These are phyloP conservation scores for Chalara sp. DNA, from an alignment of 2,329 filamentous ascomycete species.

Conservation along the genomic window DNA sequence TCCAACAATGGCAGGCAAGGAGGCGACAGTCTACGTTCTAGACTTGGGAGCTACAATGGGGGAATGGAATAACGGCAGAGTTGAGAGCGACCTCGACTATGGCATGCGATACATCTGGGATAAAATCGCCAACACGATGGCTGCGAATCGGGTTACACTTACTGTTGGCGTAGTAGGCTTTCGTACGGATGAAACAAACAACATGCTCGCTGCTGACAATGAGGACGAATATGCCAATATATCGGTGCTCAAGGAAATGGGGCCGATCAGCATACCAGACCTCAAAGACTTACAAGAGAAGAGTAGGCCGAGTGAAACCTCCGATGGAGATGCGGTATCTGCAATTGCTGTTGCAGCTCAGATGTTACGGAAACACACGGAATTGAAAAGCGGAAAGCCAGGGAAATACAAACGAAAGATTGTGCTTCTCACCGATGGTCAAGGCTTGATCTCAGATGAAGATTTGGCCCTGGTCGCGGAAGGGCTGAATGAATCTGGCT, in stretches of 20 bases:
- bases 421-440: slow-evolving; percentile 78
- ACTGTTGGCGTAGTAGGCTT: slow-evolving; percentile 76
- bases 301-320: slow-evolving; percentile 61
- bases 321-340: slow-evolving; percentile 77
- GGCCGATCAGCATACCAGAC: slow-evolving; percentile 56
- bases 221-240: slow-evolving; percentile 77
- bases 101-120: slow-evolving; percentile 92
- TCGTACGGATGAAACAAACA: slow-evolving; percentile 69
- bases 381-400: slow-evolving; percentile 40
- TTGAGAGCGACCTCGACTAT: slow-evolving; percentile 80
- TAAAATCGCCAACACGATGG: slow-evolving; percentile 70
- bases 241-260: slow-evolving; percentile 65
- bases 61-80: slow-evolving; percentile 60
- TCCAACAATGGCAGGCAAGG: slow-evolving; percentile 74
- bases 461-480: slow-evolving; percentile 58
- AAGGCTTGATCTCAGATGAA: slow-evolving; percentile 64
- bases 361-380: slow-evolving; percentile 76
- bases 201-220: slow-evolving; percentile 45
- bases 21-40: slow-evolving; percentile 86
- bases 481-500: slow-evolving; percentile 58
- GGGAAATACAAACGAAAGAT: slow-evolving; percentile 78
- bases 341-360: slow-evolving; percentile 79
- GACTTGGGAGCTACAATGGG: slow-evolving; percentile 86
- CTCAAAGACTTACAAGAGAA: slow-evolving; percentile 56
- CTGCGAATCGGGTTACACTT: slow-evolving; percentile 62